Evolutionary conservation across 2,329 filamentous ascomycete genomes (phyloP), one percentile per base, ranked within the genome.

Genomic region (Magnaporthiopsis rhizophila): DNA sequence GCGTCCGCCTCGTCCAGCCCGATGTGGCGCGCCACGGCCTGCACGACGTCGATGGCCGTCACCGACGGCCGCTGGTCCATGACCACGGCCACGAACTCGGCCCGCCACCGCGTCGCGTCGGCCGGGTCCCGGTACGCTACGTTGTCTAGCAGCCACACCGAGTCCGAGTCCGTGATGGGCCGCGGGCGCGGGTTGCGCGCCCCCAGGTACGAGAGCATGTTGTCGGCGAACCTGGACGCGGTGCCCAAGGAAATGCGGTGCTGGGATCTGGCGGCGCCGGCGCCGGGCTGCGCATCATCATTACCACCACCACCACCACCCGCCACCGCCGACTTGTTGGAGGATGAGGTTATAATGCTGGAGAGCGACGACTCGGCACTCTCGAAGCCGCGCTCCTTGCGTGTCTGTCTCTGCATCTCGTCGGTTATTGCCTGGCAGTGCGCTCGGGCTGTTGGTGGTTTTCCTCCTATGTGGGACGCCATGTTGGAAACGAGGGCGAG

Each of bases 111-210:
- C 63, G 76, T 77, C 2, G 62, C 59, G 18, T 38, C 32, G 13
- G 50, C 61, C 24, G 77, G 71, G 59, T 79, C 76, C 66, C 86
- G 85, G 73, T 89, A 94, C 5, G 92, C 93, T 3, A 90, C 94
- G 71, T 95, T 97, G 78, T 98, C 92, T 61, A 97, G 80, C 9
- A 97, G 79, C 94, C 94, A 97, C 57, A 97, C 87, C 18, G 85
- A 86, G 73, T 97, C 89, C 56, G 84, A 77, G 21, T 81, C 79
- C 64, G 86, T 83, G 60, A 91, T 83, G 45, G 81, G 78, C 59
- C 82, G 82, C 0, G 83, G 80, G 15, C 88, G 77, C 0, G 88
- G 87, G 70, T 87, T 89, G 65, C 73, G 73, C 61, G 74, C 73
- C 28, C 81, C 80, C 1, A 87, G 74, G 64, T 81, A 80, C 2